These are phyloP conservation scores for Xylaria sp. DNA, from an alignment of 2,329 filamentous ascomycete genomes.

Conservation along the genomic window DNA sequence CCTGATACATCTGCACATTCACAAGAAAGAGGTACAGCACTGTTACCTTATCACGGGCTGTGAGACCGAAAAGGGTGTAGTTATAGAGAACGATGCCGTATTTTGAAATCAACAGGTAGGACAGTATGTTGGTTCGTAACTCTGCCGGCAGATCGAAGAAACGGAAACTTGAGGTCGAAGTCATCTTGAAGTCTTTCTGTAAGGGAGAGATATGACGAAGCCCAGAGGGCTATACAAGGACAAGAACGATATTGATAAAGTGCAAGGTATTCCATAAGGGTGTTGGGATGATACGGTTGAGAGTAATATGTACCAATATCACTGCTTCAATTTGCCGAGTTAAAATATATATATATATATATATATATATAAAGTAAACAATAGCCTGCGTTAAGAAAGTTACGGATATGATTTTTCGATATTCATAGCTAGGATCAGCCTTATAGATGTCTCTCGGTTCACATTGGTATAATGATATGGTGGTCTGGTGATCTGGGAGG, in stretches of 20 bases:
- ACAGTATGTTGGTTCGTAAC: slow-evolving; percentile 43
- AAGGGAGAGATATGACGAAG: neutral
- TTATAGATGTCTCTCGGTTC: neutral
- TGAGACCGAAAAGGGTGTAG: slow-evolving; percentile 36
- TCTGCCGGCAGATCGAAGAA: slow-evolving; percentile 49
- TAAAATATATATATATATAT: neutral
- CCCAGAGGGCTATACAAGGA: neutral
- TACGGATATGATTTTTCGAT: neutral
- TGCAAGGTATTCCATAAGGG: neutral
- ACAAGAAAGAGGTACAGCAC: slow-evolving; percentile 45
- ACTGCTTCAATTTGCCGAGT: neutral
- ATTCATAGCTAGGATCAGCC: neutral
- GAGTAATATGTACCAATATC: neutral
- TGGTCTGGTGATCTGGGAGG: neutral
- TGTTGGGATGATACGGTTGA: neutral
- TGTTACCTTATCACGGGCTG: slow-evolving; percentile 27
- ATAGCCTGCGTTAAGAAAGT: no score
- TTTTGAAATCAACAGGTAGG: slow-evolving; percentile 43
- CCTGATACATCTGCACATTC: slow-evolving; percentile 48
- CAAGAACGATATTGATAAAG: neutral
- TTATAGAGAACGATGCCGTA: slow-evolving; percentile 41
- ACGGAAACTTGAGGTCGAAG: slow-evolving; percentile 36
- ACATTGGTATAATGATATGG: slow-evolving; percentile 1
- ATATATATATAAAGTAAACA: neutral
- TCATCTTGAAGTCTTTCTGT: slow-evolving; percentile 27